phyloP scores from a whole-genome alignment of 2,329 filamentous ascomycete genomes.

The Curvularia lunata region DNA sequence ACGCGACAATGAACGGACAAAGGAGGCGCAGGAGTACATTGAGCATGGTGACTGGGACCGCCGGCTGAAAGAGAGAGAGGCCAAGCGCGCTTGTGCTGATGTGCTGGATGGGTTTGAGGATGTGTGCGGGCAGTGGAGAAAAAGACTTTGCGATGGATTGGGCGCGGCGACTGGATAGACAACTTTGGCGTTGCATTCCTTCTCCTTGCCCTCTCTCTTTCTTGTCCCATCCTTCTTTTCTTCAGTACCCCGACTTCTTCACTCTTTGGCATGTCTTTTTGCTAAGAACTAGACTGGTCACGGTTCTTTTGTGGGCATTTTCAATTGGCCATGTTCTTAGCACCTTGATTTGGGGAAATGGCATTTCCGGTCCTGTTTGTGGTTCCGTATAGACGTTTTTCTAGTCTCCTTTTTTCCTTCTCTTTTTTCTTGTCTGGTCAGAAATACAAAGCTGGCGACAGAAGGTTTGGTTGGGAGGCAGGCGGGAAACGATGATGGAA shows the following conservation, averaged over 20 bases:
- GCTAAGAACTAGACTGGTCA: not conserved
- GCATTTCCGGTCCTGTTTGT: not conserved
- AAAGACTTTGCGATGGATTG: conserved; percentile 65
- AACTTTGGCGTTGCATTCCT: not conserved
- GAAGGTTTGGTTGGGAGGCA: not conserved
- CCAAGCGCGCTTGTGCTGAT: conserved; percentile 81
- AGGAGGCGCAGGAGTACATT: conserved; percentile 84
- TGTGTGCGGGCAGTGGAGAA: conserved; percentile 83
- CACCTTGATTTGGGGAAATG: not conserved
- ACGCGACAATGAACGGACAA: conserved; percentile 79
- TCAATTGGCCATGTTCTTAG: too few relatives aligned
- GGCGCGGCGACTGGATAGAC: conserved; percentile 47
- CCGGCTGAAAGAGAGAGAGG: conserved; percentile 76
- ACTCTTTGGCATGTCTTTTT: not conserved
- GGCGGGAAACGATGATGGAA: not conserved
- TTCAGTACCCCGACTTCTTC: not conserved
- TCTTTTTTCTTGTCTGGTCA: not conserved
- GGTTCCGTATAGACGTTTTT: not conserved
- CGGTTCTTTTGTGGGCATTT: not conserved
- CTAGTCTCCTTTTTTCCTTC: not conserved
- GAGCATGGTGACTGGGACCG: conserved; percentile 83
- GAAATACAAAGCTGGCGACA: not conserved
- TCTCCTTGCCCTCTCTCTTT: not conserved
- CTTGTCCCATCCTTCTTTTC: too few relatives aligned
- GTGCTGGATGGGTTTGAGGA: conserved; percentile 93